These are phyloP conservation scores for Nakaseomyces delphensis DNA, from an alignment of 1,139 yeast species.

Conservation along the genomic window DNA sequence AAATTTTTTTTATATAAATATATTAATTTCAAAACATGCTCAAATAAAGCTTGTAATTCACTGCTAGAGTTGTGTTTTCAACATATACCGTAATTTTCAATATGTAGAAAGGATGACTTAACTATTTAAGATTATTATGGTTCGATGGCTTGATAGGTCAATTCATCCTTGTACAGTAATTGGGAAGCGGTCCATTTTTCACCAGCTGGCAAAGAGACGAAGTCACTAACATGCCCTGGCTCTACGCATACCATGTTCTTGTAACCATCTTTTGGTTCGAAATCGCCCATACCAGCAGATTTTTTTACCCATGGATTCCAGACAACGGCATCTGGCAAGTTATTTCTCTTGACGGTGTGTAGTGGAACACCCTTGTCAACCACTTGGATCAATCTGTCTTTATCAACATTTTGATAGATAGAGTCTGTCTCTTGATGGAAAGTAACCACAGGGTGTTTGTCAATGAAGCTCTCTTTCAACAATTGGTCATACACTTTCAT, in stretches of 20 bases:
- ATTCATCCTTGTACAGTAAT: conserved; percentile 36
- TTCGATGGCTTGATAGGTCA: conserved; percentile 33
- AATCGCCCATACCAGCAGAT: conserved; percentile 74
- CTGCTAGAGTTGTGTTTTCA: too few relatives aligned
- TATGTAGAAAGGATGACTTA: too few relatives aligned
- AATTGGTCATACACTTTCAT: conserved; percentile 68
- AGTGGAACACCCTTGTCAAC: conserved; percentile 62
- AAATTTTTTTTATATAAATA: too few relatives aligned
- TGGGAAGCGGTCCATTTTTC: conserved; percentile 66
- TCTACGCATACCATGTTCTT: conserved; percentile 87
- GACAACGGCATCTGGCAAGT: conserved; percentile 81
- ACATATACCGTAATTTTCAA: background rate
- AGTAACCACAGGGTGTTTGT: conserved; percentile 62
- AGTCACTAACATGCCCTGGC: conserved; percentile 77
- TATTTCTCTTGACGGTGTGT: conserved; percentile 54
- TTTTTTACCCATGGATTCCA: conserved; percentile 97
- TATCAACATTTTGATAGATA: conserved; percentile 57
- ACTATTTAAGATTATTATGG: background rate
- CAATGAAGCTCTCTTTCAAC: conserved; percentile 50
- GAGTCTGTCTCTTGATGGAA: conserved; percentile 79
- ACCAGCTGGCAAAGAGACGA: conserved; percentile 55
- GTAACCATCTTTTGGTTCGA: conserved; percentile 76
- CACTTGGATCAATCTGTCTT: conserved; percentile 50
- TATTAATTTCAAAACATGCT: too few relatives aligned
- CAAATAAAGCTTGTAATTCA: too few relatives aligned